Percentiles rank a stretch among this genome's conserved stretches.
These are phyloP conservation scores for Lindgomyces ingoldianus DNA, from an alignment of 495 filamentous ascomycete genomes.

Conservation along the genomic window DNA sequence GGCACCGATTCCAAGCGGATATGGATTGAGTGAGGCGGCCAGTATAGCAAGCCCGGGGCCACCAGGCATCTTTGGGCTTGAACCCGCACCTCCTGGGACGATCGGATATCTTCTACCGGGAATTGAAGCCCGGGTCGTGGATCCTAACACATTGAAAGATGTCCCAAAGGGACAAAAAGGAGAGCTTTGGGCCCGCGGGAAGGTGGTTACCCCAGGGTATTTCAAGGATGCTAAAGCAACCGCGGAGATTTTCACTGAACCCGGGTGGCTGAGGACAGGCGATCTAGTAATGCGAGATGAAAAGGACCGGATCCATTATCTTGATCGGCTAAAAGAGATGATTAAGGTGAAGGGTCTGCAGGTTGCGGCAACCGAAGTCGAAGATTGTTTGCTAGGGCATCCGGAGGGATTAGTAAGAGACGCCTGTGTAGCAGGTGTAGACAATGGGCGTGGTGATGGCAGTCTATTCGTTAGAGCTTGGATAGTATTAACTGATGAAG, in stretches of 20 bases:
- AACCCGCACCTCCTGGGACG: conserved; percentile 4
- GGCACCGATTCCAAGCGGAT: conserved; percentile 18
- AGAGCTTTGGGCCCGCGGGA: conserved; percentile 15
- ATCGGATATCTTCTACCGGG: conserved; percentile 29
- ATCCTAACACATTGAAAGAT: conserved; percentile 18
- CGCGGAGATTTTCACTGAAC: conserved; percentile 22
- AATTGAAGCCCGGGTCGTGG: conserved; percentile 21
- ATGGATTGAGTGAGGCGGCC: conserved; percentile 23
- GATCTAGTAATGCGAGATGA: conserved; percentile 29
- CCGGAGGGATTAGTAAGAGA: conserved; percentile 18
- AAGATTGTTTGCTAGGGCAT: conserved; percentile 23
- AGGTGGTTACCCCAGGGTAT: conserved; percentile 25
- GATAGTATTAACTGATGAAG: conserved; percentile 25
- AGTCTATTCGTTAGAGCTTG: conserved; percentile 27
- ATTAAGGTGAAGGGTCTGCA: conserved; percentile 34
- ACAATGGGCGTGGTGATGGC: conserved; percentile 27
- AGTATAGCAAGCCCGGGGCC: conserved; percentile 17
- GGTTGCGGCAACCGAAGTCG: conserved; percentile 29
- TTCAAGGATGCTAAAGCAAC: conserved; percentile 27
- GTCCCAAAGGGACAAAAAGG: conserved; percentile 17
- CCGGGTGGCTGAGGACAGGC: conserved; percentile 24
- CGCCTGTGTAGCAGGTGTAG: conserved; percentile 23
- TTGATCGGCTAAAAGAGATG: conserved; percentile 33
- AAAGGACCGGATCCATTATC: conserved; percentile 19
- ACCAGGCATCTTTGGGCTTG: conserved; percentile 19